Base-by-base conservation (phyloP, 768 basidiomycete genomes). In the Coprinopsis sp. region DNA sequence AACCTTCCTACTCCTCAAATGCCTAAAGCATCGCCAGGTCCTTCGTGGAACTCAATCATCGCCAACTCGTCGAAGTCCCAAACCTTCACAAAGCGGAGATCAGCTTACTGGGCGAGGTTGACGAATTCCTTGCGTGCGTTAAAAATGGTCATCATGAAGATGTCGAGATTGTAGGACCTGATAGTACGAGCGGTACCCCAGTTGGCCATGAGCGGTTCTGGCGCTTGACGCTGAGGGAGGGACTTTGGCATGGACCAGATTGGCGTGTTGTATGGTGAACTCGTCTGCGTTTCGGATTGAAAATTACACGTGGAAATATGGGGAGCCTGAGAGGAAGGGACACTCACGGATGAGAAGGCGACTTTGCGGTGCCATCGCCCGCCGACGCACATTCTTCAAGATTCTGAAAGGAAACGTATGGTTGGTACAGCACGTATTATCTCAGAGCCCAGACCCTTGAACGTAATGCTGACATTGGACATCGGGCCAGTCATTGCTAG, bases 141-240 rank as follows among this genome's bases (percentile, higher is more conserved):
- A 12, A 70, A 54, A 10, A 64, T 21, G 14, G 57, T 34, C 67
- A 74, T 68, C 75, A 78, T 74, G 42, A 65, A 67, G 33, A 77
- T 37, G 46, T 78, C 77, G 38, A 68, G 67, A 24, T 70, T 58
- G 49, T 77, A 76, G n/a, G n/a, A n/a, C n/a, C n/a, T n/a, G 28
- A 69, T 56, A n/a, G n/a, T n/a, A 33, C 59, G 61, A 1, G 71
- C 75, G 6, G 66, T 62, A 14, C 73, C 74, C 68, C n/a, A 76
- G 54, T 76, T 77, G 4, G 76, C 65, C 2, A 77, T 61, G 39
- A 79, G 57, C 0, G 73, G 76, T 43, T 68, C 66, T 0, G 74
- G 75, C 1, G 71, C 74, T 50, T 60, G 51, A 34, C 31, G 33
- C 27, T 29, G 41, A 30, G 51, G 12, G 12, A 33, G 8, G 10